Percentiles rank a stretch among this genome's conserved stretches.
Evolutionary conservation across 1,284 basidiomycete genomes (phyloP).

Genomic region (Boletus calvinii): DNA sequence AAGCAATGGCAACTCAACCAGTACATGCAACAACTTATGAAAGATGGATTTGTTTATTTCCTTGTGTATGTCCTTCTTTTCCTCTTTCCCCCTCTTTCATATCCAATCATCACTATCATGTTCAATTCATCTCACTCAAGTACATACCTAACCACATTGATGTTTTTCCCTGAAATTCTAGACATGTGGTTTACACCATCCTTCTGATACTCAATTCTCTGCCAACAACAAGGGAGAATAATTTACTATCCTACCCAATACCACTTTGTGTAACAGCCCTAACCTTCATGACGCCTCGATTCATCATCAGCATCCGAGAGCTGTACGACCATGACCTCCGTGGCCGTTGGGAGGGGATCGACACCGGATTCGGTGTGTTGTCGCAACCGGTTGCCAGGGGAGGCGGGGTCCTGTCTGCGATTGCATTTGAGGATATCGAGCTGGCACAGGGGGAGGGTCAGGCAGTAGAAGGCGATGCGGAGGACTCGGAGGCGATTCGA

Average conservation of each 20-base stretch:
- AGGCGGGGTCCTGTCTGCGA: not conserved
- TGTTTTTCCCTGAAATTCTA: not conserved
- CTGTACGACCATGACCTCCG: slow-evolving; percentile 2
- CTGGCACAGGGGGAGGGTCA: not conserved
- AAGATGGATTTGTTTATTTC: slow-evolving; percentile 10
- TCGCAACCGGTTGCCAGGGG: not conserved
- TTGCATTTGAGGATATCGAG: not conserved
- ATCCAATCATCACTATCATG: not conserved
- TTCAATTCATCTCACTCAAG: not conserved
- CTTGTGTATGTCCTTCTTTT: slow-evolving; percentile 9
- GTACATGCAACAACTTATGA: not conserved
- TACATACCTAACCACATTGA: not conserved
- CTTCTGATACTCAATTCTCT: no score
- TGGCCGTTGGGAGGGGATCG: not conserved
- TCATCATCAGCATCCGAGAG: slow-evolving; percentile 14
- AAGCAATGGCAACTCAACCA: not conserved
- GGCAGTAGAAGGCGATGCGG: not conserved
- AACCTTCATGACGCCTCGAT: slow-evolving; percentile 1
- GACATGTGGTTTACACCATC: not conserved
- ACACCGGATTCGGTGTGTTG: slow-evolving; percentile 5
- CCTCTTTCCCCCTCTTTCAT: not conserved
- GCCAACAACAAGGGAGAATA: no score
- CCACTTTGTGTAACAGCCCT: not conserved
- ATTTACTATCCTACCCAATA: no score
- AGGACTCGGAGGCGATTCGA: not conserved